A percentile compares a stretch with the other conserved stretches of the same genome.
Evolutionary conservation across 192 early-diverging fungal genomes (phyloP).

Genomic region (Jimgerdemannia lactiflua): DNA sequence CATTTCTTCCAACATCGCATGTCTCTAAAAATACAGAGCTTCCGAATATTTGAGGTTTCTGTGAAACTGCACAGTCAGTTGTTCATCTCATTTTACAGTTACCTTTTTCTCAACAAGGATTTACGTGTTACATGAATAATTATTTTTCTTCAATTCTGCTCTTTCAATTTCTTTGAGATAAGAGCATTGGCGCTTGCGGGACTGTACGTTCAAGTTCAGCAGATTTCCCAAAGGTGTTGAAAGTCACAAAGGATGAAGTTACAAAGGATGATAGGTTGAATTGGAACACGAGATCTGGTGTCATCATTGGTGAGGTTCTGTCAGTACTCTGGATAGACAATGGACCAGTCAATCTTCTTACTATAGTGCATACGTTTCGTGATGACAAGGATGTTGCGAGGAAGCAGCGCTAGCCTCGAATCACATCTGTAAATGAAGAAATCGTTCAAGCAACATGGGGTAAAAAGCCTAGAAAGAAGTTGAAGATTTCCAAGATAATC

Average conservation of each 20-base stretch:
- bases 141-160: slow-evolving; percentile 24
- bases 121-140: slow-evolving; percentile 26
- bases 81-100: slow-evolving; percentile 21
- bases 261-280: neutral
- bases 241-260: neutral
- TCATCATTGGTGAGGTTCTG: slow-evolving; percentile 6
- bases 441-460: too few species aligned
- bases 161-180: slow-evolving; percentile 16
- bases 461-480: too few species aligned
- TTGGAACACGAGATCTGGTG: neutral
- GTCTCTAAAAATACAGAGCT: neutral
- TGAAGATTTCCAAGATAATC: too few species aligned
- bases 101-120: slow-evolving; percentile 6
- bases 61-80: slow-evolving; percentile 10
- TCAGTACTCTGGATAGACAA: slow-evolving; percentile 31
- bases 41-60: slow-evolving; percentile 1
- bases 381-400: too few species aligned
- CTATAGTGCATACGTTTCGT: neutral
- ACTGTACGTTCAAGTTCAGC: neutral
- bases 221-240: neutral
- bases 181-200: slow-evolving; percentile 15
- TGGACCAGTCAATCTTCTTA: slow-evolving; percentile 26
- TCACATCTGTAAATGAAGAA: too few species aligned
- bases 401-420: too few species aligned
- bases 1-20: slow-evolving; percentile 14